These are phyloP conservation scores for Lipomyces spencermartinsiae DNA, from an alignment of 805 yeast species.

Conservation along the genomic window DNA sequence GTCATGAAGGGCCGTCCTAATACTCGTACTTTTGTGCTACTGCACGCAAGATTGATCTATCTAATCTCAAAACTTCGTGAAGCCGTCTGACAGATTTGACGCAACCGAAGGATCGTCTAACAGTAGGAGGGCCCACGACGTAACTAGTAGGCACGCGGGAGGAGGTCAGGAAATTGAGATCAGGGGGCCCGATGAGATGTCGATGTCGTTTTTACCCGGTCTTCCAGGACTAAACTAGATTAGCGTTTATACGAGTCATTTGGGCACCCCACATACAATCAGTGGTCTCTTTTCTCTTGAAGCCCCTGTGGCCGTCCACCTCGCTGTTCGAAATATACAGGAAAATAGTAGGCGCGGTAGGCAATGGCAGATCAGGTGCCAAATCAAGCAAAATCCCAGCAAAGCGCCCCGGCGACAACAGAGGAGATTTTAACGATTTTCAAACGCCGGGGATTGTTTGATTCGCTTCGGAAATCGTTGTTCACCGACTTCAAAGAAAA, in stretches of 20 bases:
- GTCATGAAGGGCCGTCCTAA: background rate
- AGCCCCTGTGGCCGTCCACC: background rate
- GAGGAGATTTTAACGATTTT: constrained; percentile 40
- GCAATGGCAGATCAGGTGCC: background rate
- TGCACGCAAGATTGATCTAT: background rate
- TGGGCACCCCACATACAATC: no score
- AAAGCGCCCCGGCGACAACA: constrained; percentile 49
- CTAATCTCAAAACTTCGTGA: background rate
- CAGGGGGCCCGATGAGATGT: background rate
- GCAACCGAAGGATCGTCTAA: background rate
- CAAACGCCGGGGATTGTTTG: constrained; percentile 40
- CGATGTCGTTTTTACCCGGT: background rate
- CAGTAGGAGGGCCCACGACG: background rate
- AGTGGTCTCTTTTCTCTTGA: background rate
- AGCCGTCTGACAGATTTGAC: background rate
- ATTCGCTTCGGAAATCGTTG: constrained; percentile 33
- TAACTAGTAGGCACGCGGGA: no score
- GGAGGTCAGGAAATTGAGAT: background rate
- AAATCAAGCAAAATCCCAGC: background rate
- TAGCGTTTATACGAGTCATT: no score
- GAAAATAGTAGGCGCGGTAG: background rate
- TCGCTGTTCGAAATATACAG: background rate
- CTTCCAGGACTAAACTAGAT: no score
- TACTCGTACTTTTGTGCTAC: background rate
- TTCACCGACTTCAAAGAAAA: constrained; percentile 35